Conservation (phyloP, 1,139 yeast genomes). For the Blastobotrys malaysiensis region DNA sequence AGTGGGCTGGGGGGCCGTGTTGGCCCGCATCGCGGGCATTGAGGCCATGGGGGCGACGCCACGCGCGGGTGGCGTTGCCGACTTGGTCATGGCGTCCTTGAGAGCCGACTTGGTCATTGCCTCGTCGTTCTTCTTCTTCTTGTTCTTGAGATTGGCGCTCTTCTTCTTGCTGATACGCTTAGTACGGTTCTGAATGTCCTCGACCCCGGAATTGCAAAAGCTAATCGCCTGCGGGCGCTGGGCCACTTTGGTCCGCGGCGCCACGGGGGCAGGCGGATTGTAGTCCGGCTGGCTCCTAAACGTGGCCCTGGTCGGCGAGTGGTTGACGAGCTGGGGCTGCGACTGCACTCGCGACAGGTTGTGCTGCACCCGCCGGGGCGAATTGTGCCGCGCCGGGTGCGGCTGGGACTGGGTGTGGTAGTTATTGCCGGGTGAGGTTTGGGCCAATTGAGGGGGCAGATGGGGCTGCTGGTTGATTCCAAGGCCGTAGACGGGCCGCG, state of each 20-base stretch:
- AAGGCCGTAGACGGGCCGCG: slow-evolving; percentile 10
- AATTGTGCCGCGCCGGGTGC: neutral
- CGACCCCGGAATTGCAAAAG: slow-evolving; percentile 9
- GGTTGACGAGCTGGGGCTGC: neutral
- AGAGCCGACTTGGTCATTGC: neutral
- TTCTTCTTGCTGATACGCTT: neutral
- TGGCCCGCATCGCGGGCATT: neutral
- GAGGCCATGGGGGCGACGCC: neutral
- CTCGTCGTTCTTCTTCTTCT: neutral
- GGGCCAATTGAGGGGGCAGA: neutral
- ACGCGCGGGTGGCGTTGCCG: neutral
- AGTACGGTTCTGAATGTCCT: slow-evolving; percentile 5
- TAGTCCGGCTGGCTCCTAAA: neutral
- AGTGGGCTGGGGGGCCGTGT: neutral
- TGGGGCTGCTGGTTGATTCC: slow-evolving; percentile 5
- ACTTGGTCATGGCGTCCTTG: neutral
- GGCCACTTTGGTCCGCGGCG: slow-evolving; percentile 6
- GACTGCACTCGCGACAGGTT: neutral
- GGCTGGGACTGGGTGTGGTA: neutral
- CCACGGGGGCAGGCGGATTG: slow-evolving; percentile 5
- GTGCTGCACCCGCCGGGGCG: neutral
- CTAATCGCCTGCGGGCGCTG: slow-evolving; percentile 7
- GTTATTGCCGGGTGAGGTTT: neutral
- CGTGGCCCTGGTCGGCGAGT: neutral
- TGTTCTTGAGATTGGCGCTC: neutral